These are phyloP conservation scores for Didymella pomorum DNA, from an alignment of 2,329 filamentous ascomycete species.

Conservation along the genomic window DNA sequence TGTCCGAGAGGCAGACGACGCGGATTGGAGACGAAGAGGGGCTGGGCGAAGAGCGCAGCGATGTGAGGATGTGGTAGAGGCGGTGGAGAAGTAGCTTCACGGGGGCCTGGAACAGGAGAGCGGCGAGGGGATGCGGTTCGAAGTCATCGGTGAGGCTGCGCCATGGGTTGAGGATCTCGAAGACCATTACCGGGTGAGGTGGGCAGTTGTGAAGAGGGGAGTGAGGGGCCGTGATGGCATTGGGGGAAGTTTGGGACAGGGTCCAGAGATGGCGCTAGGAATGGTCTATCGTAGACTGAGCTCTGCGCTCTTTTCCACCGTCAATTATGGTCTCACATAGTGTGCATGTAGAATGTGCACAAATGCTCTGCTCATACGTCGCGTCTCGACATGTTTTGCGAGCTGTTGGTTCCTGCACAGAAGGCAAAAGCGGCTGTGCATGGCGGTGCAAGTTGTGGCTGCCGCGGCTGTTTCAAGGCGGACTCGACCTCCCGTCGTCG, in stretches of 20 bases:
- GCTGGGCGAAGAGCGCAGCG: constrained; percentile 70
- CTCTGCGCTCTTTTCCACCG: background rate
- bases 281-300: background rate
- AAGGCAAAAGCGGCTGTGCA: background rate
- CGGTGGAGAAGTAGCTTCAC: constrained; percentile 68
- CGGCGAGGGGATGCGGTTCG: constrained; percentile 61
- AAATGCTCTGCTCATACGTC: too few species aligned
- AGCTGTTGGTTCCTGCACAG: background rate
- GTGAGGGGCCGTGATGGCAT: constrained; percentile 13
- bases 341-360: background rate
- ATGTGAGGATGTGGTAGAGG: constrained; percentile 70
- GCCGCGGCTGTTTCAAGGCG: constrained; percentile 13
- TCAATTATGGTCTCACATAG: background rate
- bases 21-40: constrained; percentile 69
- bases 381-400: background rate
- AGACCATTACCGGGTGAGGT: constrained; percentile 35
- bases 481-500: background rate
- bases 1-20: constrained; percentile 90
- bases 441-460: constrained; percentile 2
- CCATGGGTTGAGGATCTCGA: constrained; percentile 40
- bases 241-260: background rate
- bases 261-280: constrained; percentile 4
- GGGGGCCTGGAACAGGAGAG: constrained; percentile 72
- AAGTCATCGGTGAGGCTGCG: constrained; percentile 44
- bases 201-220: constrained; percentile 8